Percentiles rank a stretch among this genome's conserved stretches.
Evolutionary conservation across 2,329 filamentous ascomycete genomes (phyloP).

Genomic region (Pseudocercospora fijiensis): DNA sequence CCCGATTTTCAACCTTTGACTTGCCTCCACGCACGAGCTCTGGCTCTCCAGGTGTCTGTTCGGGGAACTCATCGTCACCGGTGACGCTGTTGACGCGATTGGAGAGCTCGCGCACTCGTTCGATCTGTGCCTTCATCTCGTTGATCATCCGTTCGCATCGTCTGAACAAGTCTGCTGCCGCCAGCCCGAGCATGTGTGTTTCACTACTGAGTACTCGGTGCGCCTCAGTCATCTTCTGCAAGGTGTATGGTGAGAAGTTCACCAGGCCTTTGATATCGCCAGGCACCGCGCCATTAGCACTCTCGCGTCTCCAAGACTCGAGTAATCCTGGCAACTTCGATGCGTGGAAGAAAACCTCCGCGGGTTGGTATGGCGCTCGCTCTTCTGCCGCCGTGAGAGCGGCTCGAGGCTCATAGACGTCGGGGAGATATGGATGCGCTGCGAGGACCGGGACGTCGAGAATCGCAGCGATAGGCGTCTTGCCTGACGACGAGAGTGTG

Average conservation of each 20-base stretch:
- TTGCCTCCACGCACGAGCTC: conserved; percentile 27
- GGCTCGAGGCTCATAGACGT: conserved; percentile 16
- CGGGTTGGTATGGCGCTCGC: conserved; percentile 54
- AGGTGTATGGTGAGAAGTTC: conserved; percentile 66
- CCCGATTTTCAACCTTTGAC: conserved; percentile 59
- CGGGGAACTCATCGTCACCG: conserved; percentile 52
- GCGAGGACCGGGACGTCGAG: conserved; percentile 56
- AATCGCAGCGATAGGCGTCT: conserved; percentile 49
- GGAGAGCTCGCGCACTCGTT: conserved; percentile 64
- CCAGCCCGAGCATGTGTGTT: conserved; percentile 65
- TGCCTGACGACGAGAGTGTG: conserved; percentile 45
- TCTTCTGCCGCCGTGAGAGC: conserved; percentile 55
- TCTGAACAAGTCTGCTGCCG: conserved; percentile 71
- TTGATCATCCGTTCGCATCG: conserved; percentile 66
- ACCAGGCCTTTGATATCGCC: conserved; percentile 66
- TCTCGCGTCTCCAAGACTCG: conserved; percentile 39
- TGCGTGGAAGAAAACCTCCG: conserved; percentile 58
- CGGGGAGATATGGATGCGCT: conserved; percentile 51
- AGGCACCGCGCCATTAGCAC: conserved; percentile 39
- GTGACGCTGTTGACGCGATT: conserved; percentile 66
- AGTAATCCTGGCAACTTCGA: conserved; percentile 53
- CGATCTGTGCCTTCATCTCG: conserved; percentile 67
- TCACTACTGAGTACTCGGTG: conserved; percentile 70
- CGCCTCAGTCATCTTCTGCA: conserved; percentile 69
- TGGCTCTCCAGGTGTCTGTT: conserved; percentile 44